Percentiles rank a stretch among this genome's conserved stretches.
Conservation (phyloP, 257 asterid genomes). For the Primulina huaijiensis region DNA sequence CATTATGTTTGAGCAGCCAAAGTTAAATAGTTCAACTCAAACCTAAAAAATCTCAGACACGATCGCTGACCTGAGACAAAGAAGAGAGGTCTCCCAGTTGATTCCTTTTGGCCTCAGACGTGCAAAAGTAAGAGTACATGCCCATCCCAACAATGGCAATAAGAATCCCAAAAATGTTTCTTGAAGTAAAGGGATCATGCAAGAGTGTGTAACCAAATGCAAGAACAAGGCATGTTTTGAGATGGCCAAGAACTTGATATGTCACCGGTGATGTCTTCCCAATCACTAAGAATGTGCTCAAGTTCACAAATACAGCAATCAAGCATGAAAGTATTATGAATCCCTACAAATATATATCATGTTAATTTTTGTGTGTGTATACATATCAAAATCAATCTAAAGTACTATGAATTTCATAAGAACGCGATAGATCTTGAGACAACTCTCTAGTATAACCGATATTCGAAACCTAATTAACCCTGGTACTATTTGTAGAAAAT, state of each 20-base stretch:
- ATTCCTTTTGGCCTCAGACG: slow-evolving; percentile 65
- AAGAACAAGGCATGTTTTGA: slow-evolving; percentile 86
- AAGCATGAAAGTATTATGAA: slow-evolving; percentile 75
- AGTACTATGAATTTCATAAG: no score
- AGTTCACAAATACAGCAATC: slow-evolving; percentile 89
- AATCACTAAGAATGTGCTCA: slow-evolving; percentile 87
- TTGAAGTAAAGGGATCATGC: slow-evolving; percentile 76
- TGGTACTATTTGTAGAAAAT: no score
- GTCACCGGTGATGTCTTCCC: slow-evolving; percentile 97
- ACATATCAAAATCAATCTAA: no score
- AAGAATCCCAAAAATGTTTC: slow-evolving; percentile 73
- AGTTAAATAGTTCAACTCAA: no score
- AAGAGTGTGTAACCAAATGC: slow-evolving; percentile 79
- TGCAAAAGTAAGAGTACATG: slow-evolving; percentile 74
- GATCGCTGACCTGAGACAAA: slow-evolving; percentile 38
- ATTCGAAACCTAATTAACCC: no score
- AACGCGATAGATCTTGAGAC: no score
- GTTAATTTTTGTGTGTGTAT: no score
- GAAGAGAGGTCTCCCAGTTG: slow-evolving; percentile 45
- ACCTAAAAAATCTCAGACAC: no score
- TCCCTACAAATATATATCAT: slow-evolving; percentile 39
- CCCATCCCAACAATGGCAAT: slow-evolving; percentile 87
- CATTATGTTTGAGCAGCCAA: no score
- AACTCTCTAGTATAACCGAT: no score
- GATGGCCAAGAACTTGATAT: slow-evolving; percentile 84